Percentiles rank a stretch among this genome's conserved stretches.
These are phyloP conservation scores for Neofusicoccum kwambonambiense DNA, from an alignment of 2,329 filamentous ascomycete genomes.

Conservation along the genomic window DNA sequence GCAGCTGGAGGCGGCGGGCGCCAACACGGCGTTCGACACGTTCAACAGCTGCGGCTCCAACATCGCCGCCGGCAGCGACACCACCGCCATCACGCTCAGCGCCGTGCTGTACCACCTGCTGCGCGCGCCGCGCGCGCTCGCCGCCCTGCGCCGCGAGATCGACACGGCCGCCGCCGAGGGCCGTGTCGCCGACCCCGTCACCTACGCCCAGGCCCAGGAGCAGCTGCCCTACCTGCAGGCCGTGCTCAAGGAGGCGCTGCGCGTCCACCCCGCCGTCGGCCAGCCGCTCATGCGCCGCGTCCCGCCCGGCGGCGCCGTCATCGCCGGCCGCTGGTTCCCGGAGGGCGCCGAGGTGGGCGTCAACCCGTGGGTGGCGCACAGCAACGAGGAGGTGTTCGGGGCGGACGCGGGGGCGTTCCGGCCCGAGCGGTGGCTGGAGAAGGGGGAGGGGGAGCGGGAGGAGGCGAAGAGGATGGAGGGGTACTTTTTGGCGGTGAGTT, in stretches of 20 bases:
- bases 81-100: slow-evolving; percentile 25
- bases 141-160: slow-evolving; percentile 1
- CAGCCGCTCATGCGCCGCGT: slow-evolving; percentile 27
- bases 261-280: slow-evolving; percentile 19
- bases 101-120: slow-evolving; percentile 34
- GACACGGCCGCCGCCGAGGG: accelerated
- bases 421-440: slow-evolving; percentile 21
- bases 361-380: slow-evolving; percentile 30
- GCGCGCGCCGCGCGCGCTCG: slow-evolving; percentile 23
- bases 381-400: slow-evolving; percentile 11
- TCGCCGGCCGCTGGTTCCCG: slow-evolving; percentile 23
- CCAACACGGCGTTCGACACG: slow-evolving; percentile 31
- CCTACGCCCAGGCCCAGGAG: background rate
- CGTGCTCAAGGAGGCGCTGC: slow-evolving; percentile 42
- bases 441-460: background rate
- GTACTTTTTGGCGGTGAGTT: background rate
- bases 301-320: slow-evolving; percentile 25
- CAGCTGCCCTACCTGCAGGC: slow-evolving; percentile 32
- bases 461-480: background rate
- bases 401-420: slow-evolving; percentile 10
- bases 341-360: slow-evolving; percentile 32
- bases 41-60: slow-evolving; percentile 38
- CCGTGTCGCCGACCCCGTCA: background rate
- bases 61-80: slow-evolving; percentile 29
- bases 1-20: slow-evolving; percentile 33